Evolutionary conservation across 805 yeast genomes (phyloP).

Genomic region (Myxozyma melibiosi): DNA sequence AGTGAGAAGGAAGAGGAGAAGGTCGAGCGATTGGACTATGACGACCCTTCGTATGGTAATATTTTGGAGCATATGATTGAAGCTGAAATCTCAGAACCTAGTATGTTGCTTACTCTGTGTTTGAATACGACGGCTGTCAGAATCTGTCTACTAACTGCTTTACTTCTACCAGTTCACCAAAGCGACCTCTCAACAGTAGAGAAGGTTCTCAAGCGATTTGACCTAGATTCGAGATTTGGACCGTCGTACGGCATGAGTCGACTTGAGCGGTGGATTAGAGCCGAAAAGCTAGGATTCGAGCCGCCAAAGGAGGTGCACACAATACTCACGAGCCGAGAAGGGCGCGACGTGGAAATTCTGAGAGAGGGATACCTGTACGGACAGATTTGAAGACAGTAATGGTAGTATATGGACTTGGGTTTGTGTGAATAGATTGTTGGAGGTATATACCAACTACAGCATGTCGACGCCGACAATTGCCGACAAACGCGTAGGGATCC

Average conservation of each 20-base stretch:
- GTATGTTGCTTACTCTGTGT: constrained; percentile 5
- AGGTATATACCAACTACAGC: not conserved
- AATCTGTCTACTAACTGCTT: no score
- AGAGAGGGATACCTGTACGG: constrained; percentile 29
- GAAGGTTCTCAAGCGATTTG: constrained; percentile 43
- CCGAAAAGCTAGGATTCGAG: constrained; percentile 41
- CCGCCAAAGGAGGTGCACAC: constrained; percentile 44
- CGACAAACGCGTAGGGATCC: no score
- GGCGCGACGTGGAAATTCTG: constrained; percentile 11
- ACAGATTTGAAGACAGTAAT: constrained; percentile 33
- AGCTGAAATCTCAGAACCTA: constrained; percentile 21
- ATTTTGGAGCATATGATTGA: constrained; percentile 1
- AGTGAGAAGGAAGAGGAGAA: not conserved
- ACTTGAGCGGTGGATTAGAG: constrained; percentile 46
- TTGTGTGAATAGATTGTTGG: not conserved
- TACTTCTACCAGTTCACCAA: constrained; percentile 37
- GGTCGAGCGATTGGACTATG: constrained; percentile 13
- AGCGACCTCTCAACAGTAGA: constrained; percentile 38
- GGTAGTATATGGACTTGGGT: not conserved
- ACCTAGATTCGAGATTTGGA: constrained; percentile 42
- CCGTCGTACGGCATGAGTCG: constrained; percentile 47
- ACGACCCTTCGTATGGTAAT: constrained; percentile 11
- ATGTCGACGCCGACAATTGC: no score
- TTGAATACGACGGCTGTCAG: no score
- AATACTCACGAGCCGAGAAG: constrained; percentile 37